phyloP scores from a whole-genome alignment of 2,329 filamentous ascomycete species.

The Exophiala sp. region DNA sequence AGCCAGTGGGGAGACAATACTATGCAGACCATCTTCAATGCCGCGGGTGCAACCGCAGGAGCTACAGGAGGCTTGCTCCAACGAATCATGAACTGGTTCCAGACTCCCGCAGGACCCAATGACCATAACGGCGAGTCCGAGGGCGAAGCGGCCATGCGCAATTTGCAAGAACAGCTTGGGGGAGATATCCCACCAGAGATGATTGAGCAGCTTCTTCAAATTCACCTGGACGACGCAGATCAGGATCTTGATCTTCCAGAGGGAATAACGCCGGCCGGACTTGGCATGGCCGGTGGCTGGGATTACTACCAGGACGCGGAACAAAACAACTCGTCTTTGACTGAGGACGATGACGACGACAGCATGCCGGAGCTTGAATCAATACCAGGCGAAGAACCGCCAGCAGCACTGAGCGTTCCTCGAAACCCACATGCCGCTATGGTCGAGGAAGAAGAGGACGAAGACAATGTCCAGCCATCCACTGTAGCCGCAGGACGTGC shows the following conservation, averaged over 20 bases:
- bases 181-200: constrained; percentile 21
- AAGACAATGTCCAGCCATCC: constrained; percentile 7
- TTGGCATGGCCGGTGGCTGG: constrained; percentile 25
- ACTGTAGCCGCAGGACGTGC: neutral
- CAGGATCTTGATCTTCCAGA: constrained; percentile 4
- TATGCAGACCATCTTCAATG: constrained; percentile 24
- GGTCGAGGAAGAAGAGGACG: constrained; percentile 26
- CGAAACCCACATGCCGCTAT: constrained; percentile 22
- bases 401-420: neutral
- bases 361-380: constrained; percentile 26
- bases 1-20: constrained; percentile 2
- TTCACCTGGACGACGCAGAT: constrained; percentile 18
- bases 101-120: constrained; percentile 12
- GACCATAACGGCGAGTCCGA: constrained; percentile 14
- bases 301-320: constrained; percentile 25
- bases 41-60: constrained; percentile 18
- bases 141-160: constrained; percentile 23
- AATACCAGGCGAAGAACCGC: constrained; percentile 5
- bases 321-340: constrained; percentile 6
- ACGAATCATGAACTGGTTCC: constrained; percentile 27
- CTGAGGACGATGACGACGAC: constrained; percentile 13
- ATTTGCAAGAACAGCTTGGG: constrained; percentile 23
- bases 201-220: constrained; percentile 23
- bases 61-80: constrained; percentile 16
- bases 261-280: constrained; percentile 15